Evolutionary conservation across 768 basidiomycete genomes (phyloP).

Genomic region (Coprinellus aureogranulatus): DNA sequence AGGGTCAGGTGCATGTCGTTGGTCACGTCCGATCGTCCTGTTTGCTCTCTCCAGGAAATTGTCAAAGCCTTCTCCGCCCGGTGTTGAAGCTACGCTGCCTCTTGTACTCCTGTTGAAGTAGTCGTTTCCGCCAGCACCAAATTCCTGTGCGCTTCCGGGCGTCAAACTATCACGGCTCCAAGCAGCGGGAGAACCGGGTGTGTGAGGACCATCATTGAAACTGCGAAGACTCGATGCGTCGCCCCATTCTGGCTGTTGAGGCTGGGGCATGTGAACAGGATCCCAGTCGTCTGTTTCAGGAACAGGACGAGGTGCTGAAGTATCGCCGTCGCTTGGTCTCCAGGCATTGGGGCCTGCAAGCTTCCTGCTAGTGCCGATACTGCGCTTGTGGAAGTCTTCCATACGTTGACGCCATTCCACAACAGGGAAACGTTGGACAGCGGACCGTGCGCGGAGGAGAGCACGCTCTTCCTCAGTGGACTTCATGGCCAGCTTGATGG

Average conservation of each 20-base stretch:
- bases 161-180: conserved; percentile 61
- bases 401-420: conserved; percentile 96
- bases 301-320: conserved; percentile 46
- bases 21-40: conserved; percentile 75
- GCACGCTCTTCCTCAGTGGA: conserved; percentile 90
- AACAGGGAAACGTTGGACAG: conserved; percentile 94
- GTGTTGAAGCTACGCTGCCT: conserved; percentile 24
- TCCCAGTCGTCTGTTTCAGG: conserved; percentile 79
- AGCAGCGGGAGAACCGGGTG: conserved; percentile 57
- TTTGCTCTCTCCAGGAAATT: conserved; percentile 88
- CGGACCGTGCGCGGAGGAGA: conserved; percentile 88
- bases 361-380: conserved; percentile 68
- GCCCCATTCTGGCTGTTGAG: conserved; percentile 78
- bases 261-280: conserved; percentile 61
- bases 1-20: conserved; percentile 78
- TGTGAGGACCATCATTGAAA: conserved; percentile 38
- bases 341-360: conserved; percentile 73
- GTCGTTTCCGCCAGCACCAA: conserved; percentile 48
- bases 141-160: conserved; percentile 36
- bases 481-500: conserved; percentile 90
- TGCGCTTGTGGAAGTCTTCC: conserved; percentile 92
- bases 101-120: conserved; percentile 40
- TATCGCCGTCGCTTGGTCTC: conserved; percentile 68
- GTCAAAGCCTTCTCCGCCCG: conserved; percentile 50
- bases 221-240: conserved; percentile 41